These are phyloP conservation scores for Solanum paucissectum DNA, from an alignment of 257 asterid genomes.

Conservation along the genomic window DNA sequence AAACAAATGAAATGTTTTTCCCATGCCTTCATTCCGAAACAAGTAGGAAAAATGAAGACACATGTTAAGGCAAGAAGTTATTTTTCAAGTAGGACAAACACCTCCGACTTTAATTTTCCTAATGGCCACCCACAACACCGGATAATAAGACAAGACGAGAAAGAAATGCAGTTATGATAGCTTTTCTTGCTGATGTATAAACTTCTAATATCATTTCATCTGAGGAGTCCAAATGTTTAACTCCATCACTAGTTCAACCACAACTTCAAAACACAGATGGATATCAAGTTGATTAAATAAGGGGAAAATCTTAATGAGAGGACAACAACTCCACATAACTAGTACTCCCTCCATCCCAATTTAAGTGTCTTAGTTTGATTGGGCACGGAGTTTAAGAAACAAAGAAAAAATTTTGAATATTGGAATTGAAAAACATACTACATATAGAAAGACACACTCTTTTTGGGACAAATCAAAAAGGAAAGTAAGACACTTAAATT, in stretches of 20 bases:
- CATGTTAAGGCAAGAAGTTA: not conserved
- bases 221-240: not conserved
- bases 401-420: not conserved
- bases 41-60: not conserved
- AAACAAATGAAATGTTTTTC: not conserved
- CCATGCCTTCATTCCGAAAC: not conserved
- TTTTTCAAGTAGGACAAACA: not conserved
- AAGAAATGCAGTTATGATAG: not conserved
- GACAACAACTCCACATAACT: not conserved
- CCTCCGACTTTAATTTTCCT: not conserved
- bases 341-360: not conserved
- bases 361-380: not conserved
- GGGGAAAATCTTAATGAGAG: not conserved
- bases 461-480: not conserved
- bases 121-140: not conserved
- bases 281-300: not conserved
- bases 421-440: not conserved
- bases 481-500: not conserved
- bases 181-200: not conserved
- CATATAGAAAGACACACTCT: not conserved
- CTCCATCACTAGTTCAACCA: not conserved
- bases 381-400: not conserved
- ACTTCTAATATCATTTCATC: not conserved
- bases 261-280: not conserved
- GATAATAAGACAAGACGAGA: not conserved